Base-by-base conservation (phyloP, 2,329 filamentous ascomycete genomes). In the Microdochium trichocladiopsis region DNA sequence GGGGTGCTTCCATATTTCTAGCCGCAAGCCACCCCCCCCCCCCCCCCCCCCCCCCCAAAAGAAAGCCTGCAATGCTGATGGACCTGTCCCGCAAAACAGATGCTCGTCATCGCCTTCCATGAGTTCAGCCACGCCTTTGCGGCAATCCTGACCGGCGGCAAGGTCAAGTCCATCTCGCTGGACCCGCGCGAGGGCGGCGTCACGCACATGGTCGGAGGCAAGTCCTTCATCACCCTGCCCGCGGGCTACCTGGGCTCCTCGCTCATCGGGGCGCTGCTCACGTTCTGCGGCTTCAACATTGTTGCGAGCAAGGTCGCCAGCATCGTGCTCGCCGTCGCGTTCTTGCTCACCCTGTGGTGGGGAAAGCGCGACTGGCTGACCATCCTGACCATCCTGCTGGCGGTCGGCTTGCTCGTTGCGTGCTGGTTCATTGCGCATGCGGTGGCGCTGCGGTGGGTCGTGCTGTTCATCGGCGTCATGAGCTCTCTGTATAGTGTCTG, bases 21-120 rank as follows among this genome's bases (percentile, higher is more conserved):
- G n/a, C n/a, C n/a, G n/a, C n/a, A n/a, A n/a, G n/a, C n/a, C n/a
- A n/a, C n/a, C n/a, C n/a, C n/a, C n/a, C n/a, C n/a, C n/a, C n/a
- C n/a, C n/a, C n/a, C n/a, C n/a, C n/a, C n/a, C n/a, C n/a, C n/a
- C n/a, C n/a, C n/a, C n/a, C n/a, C n/a, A n/a, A n/a, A n/a, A n/a
- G n/a, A n/a, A n/a, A n/a, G n/a, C n/a, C n/a, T n/a, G n/a, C n/a
- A n/a, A n/a, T n/a, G n/a, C n/a, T n/a, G n/a, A n/a, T n/a, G n/a
- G n/a, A n/a, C n/a, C n/a, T n/a, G n/a, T n/a, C n/a, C n/a, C n/a
- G n/a, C n/a, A n/a, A n/a, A n/a, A n/a, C 14, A 31, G 84, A 90
- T 91, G 87, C 78, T 92, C 21, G 86, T 89, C 50, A 91, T 92
- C 57, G 88, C 88, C 36, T 92, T 91, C 67, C 88, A 92, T 69